These are phyloP conservation scores for Rhizopogon rudus DNA, from an alignment of 768 basidiomycete genomes.

Conservation along the genomic window DNA sequence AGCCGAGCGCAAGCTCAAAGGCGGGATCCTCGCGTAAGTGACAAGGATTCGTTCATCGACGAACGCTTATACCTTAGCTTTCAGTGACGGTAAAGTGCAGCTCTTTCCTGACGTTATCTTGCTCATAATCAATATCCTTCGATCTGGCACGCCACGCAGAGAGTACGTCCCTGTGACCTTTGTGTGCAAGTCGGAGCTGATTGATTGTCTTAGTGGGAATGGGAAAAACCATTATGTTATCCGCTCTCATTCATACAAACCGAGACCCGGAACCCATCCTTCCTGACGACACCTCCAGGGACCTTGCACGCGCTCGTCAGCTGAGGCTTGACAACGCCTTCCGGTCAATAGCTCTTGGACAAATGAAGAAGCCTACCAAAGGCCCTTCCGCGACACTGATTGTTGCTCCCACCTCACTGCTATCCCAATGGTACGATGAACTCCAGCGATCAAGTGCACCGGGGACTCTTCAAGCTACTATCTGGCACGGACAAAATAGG, in stretches of 20 bases:
- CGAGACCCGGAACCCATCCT: slow-evolving; percentile 40
- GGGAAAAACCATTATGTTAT: slow-evolving; percentile 93
- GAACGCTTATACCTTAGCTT: slow-evolving; percentile 6
- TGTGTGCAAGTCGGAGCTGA: slow-evolving; percentile 2
- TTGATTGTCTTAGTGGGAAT: slow-evolving; percentile 67
- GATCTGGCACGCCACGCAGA: slow-evolving; percentile 30
- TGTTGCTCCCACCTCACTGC: slow-evolving; percentile 86
- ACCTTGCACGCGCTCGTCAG: slow-evolving; percentile 44
- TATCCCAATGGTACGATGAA: slow-evolving; percentile 93
- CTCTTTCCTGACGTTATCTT: not conserved
- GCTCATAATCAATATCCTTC: slow-evolving; percentile 4
- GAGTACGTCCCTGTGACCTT: slow-evolving; percentile 34
- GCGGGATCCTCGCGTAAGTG: slow-evolving; percentile 87
- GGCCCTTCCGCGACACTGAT: slow-evolving; percentile 71
- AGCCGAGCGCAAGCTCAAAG: slow-evolving; percentile 69
- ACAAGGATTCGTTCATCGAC: not conserved
- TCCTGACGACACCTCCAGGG: slow-evolving; percentile 20
- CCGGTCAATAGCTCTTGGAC: slow-evolving; percentile 36
- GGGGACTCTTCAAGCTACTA: slow-evolving; percentile 55
- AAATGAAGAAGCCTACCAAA: slow-evolving; percentile 18
- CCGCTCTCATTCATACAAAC: slow-evolving; percentile 82
- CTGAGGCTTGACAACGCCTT: slow-evolving; percentile 62
- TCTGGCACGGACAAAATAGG: slow-evolving; percentile 90
- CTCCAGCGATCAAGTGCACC: slow-evolving; percentile 77
- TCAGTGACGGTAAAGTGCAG: slow-evolving; percentile 30